Evolutionary conservation across 1,139 yeast species (phyloP).

Genomic region (Diutina sp.): DNA sequence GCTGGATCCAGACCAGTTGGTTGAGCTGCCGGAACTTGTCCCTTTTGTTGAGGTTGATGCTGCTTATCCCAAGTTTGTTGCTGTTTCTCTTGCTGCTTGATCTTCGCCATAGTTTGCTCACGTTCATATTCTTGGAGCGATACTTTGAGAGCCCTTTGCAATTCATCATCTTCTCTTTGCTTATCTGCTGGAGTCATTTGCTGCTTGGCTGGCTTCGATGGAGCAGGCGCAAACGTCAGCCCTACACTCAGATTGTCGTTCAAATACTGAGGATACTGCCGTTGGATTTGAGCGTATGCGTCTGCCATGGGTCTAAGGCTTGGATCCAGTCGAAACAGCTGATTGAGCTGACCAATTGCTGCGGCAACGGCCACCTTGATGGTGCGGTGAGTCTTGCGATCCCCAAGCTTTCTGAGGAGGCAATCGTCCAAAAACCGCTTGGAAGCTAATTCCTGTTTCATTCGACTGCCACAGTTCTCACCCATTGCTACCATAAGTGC

Average conservation of each 20-base stretch:
- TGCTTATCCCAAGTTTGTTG: neutral
- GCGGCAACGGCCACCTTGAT: conserved; percentile 59
- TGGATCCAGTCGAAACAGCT: conserved; percentile 54
- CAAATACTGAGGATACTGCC: conserved; percentile 32
- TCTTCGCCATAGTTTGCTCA: conserved; percentile 16
- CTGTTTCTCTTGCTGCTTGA: neutral
- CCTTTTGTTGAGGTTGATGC: neutral
- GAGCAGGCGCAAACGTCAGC: conserved; percentile 12
- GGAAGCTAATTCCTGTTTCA: conserved; percentile 73
- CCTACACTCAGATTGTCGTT: conserved; percentile 6
- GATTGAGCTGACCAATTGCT: conserved; percentile 52
- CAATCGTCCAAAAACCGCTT: conserved; percentile 44
- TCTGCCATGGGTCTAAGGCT: conserved; percentile 60
- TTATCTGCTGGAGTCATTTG: conserved; percentile 36
- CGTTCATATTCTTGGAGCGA: conserved; percentile 58
- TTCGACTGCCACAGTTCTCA: conserved; percentile 86
- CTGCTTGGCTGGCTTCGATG: conserved; percentile 52
- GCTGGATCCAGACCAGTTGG: neutral
- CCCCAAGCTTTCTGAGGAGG: conserved; percentile 43
- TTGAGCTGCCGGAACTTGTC: neutral
- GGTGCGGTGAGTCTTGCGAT: conserved; percentile 45
- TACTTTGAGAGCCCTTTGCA: conserved; percentile 63
- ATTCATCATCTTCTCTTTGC: conserved; percentile 62
- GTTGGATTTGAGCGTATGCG: conserved; percentile 34
- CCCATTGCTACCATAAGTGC: conserved; percentile 68